Evolutionary conservation across 441 rosid species (phyloP).

Genomic region (Hura crepitans): DNA sequence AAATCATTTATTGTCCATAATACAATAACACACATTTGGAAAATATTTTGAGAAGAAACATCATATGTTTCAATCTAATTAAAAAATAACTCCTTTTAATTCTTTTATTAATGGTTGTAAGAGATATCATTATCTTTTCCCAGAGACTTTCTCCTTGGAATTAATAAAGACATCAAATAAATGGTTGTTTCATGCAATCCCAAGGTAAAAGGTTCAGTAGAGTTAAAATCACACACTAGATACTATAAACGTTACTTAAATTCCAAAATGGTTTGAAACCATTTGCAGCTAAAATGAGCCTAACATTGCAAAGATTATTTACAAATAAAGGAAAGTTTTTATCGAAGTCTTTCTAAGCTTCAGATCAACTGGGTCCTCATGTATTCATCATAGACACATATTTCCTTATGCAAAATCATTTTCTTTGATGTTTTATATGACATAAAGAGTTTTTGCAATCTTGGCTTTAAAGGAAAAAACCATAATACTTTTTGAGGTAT

Average conservation of each 20-base stretch:
- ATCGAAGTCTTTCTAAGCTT: not conserved
- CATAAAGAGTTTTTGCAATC: too few species aligned
- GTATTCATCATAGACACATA: too few species aligned
- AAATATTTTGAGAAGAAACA: not conserved
- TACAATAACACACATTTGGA: not conserved
- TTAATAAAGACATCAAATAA: not conserved
- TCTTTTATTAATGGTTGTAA: conserved; percentile 12
- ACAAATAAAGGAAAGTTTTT: not conserved
- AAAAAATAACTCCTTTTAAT: conserved; percentile 16
- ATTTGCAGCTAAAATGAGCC: not conserved
- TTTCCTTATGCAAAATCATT: too few species aligned
- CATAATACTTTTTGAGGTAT: too few species aligned
- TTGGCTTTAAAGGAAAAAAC: too few species aligned
- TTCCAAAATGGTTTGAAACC: not conserved
- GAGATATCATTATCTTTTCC: not conserved
- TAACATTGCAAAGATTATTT: not conserved
- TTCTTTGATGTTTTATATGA: too few species aligned
- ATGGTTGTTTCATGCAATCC: conserved; percentile 7
- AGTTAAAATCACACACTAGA: not conserved
- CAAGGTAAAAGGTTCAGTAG: conserved; percentile 5
- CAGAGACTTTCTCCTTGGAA: not conserved
- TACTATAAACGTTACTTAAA: not conserved
- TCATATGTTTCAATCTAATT: not conserved
- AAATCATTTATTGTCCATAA: conserved; percentile 16
- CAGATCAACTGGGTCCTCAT: not conserved